These are phyloP conservation scores for Gonium pectorale DNA, from an alignment of 139 green algal species.

Conservation along the genomic window DNA sequence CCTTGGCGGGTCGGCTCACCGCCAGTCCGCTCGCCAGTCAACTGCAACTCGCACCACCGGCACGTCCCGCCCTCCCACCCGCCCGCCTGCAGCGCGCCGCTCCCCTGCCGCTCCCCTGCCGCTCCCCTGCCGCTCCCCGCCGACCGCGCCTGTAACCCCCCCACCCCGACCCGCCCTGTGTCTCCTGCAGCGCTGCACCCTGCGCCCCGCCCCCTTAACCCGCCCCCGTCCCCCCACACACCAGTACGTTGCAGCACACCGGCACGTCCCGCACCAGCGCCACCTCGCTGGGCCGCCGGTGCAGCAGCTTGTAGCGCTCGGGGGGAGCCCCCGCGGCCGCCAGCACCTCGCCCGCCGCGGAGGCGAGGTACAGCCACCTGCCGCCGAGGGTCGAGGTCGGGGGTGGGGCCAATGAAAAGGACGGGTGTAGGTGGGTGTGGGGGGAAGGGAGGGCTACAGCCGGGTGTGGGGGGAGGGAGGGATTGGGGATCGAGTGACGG, in stretches of 20 bases:
- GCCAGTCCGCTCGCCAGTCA: no score
- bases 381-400: no score
- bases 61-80: not conserved
- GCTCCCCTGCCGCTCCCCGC: not conserved
- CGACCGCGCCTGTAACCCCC: not conserved
- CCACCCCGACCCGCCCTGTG: not conserved
- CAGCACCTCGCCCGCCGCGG: constrained; percentile 73
- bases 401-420: no score
- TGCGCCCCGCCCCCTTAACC: no score
- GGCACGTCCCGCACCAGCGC: constrained; percentile 71
- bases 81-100: no score
- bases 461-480: no score
- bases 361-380: constrained; percentile 85
- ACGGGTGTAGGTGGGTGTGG: no score
- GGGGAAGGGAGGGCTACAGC: no score
- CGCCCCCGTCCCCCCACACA: not conserved
- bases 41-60: not conserved
- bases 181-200: no score
- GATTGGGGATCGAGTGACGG: no score
- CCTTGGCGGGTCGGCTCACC: no score
- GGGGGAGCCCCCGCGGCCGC: not conserved
- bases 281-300: constrained; percentile 83
- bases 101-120: not conserved
- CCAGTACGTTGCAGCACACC: constrained; percentile 46
- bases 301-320: constrained; percentile 63